Evolutionary conservation across 2,329 filamentous ascomycete species (phyloP), one percentile per base, ranked within the genome.

Genomic region (Epichloe amarillans): DNA sequence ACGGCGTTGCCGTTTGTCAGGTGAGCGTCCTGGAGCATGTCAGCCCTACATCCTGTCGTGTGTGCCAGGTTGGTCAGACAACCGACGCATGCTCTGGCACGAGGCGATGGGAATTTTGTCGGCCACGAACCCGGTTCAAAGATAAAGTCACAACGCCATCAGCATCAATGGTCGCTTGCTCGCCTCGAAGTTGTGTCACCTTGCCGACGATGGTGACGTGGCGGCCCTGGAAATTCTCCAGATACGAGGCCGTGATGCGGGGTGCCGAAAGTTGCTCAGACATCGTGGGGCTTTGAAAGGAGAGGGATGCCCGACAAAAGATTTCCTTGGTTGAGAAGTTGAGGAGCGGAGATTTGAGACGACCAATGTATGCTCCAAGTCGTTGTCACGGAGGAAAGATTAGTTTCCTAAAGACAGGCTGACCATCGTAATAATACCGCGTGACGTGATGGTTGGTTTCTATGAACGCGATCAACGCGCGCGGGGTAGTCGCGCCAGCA

Each of bases 171-270:
- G 82, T 80, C 0, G 89, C 91, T 47, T 79, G 77, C 49, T 93
- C 86, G 57, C 90, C 90, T 48, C 83, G 83, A 23, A 97, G 74
- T 61, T 93, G 83, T 4, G 80, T 78, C 45, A 97, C 89, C 61
- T 85, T 89, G 61, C 93, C 93, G 5, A 95, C 76, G 50, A 97
- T 74, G 60, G 89, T 89, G 55, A 97, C 86, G 55, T 86, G 86
- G 57, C 80, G 77, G 57, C 75, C 74, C 57, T 82, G 75, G 70
- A 90, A 95, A 62, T 76, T 75, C 64, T 88, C 80, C 52, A 97
- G 84, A 69, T 91, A 86, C 40, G 76, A 71, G 49, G 86, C 85
- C 46, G 86, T 88, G 65, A 96, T 81, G 66, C 93, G 89, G 33
- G 93, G 91, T 46, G 88, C 80, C 26, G 76, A 75, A 53, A 72